phyloP scores from a whole-genome alignment of 208 protist species.

The Naegleria lovaniensis region DNA sequence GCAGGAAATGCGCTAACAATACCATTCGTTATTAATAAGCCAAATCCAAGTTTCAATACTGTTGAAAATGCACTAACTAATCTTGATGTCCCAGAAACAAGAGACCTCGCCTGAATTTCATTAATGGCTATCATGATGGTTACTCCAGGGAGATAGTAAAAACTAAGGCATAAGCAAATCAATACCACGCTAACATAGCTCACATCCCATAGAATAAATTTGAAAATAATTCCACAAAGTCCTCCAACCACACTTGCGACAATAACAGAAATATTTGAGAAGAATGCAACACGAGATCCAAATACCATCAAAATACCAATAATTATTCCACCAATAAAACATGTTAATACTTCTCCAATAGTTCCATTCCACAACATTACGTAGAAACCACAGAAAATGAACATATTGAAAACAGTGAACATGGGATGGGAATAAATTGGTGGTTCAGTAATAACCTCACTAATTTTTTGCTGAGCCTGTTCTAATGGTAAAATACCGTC shows the following conservation, averaged over 20 bases:
- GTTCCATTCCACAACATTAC: slow-evolving; percentile 1
- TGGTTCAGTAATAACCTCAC: not conserved
- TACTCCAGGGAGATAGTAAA: not conserved
- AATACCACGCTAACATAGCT: not conserved
- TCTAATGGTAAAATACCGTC: not conserved
- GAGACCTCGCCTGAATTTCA: not conserved
- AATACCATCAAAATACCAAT: not conserved
- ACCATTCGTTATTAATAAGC: not conserved
- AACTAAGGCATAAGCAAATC: not conserved
- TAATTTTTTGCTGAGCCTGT: not conserved
- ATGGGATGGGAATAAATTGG: not conserved
- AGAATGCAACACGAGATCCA: not conserved
- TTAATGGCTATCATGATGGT: not conserved
- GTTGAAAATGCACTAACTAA: not conserved
- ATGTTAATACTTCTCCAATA: not conserved
- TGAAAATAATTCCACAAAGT: not conserved
- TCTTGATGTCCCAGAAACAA: not conserved
- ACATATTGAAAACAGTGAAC: not conserved
- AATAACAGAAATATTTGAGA: not conserved
- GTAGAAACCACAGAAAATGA: not conserved
- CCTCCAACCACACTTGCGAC: not conserved
- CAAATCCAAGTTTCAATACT: not conserved
- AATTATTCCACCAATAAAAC: not conserved
- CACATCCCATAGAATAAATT: not conserved
- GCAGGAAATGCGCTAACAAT: not conserved